Evolutionary conservation across 129 eudicot species (phyloP), one percentile per base, ranked within the genome.

Genomic region (Gnaphalium uliginosum): DNA sequence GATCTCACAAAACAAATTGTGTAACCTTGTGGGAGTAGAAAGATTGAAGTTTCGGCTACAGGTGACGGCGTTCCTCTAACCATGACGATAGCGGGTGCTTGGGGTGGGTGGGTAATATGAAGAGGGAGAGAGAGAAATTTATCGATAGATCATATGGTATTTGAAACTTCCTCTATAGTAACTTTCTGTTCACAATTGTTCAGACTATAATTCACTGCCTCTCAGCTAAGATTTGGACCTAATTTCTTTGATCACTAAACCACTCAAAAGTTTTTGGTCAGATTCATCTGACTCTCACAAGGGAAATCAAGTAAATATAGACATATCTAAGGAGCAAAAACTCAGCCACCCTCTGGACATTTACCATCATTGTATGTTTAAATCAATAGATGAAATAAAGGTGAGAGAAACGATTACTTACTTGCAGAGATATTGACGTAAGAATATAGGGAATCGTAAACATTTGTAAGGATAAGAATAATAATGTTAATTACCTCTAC

Each of bases 401-500:
- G 26, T 56, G 1, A 35, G 54, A 46, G 8, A 25, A 32, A 67
- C 1, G 25, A 5, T 21, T 67, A 0, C 29, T 11, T n/a, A 22
- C 57, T 68, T 41, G 32, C 22, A 68, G 6, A n/a, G 54, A 46
- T 46, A 2, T 46, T 46, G 53, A 46, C 5, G 6, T 46, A 46
- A 14, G 53, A 46, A 46, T 13, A 46, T 8, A 2, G 51, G 51
- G 51, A 43, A 46, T 32, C 78, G 13, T 25, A 72, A 8, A 73
- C 43, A 77, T 71, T 53, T 43, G 30, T 63, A 26, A 46, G 22
- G 23, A 82, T 11, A 11, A 29, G 15, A 66, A 68, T 35, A 11
- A 22, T 39, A 78, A 54, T 4, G 58, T 57, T 74, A 71, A 81
- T 85, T 90, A 83, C 98, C 97, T 88, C 96, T 66, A 82, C 92